Base-by-base conservation (phyloP, 129 eudicot species). In the Ambrosia artemisiifolia region DNA sequence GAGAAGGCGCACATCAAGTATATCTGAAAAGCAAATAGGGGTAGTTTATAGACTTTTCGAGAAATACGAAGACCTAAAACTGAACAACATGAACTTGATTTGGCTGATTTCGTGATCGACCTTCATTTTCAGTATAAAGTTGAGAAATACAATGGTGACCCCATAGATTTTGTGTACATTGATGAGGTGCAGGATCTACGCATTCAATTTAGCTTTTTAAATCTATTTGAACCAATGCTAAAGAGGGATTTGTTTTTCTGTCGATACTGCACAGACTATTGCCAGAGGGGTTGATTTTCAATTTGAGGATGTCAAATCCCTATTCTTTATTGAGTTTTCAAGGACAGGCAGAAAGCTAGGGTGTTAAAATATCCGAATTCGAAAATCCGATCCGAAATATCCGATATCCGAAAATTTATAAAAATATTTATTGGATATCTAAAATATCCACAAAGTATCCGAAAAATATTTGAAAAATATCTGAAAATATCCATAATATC, bases 251-350 rank as follows among this genome's bases (percentile, higher is more conserved):
- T 69, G 28, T 84, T 48, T 87, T 90, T 72, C 89, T 12, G 94
- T 91, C 5, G 96, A 90, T 63, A 90, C 94, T 0, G 95, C 96
- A 0, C 94, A 90, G 46, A 85, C 96, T 0, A 90, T 90, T 54
- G 89, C 89, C 7, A 77, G 86, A 51, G 91, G 96, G 30, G 75
- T 90, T 38, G 90, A 87, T 63, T 87, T 90, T 33, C 44, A 91
- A 35, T 90, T 90, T 79, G 82, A 90, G 54, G 96, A 87, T 40
- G 82, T 90, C 61, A 43, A 89, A 64, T 79, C 78, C 34, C 48
- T 90, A 35, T 90, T 87, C 70, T 90, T 81, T 70, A 83, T 53
- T 0, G 87, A 83, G 79, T 87, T 90, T 73, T 13, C 87, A 16
- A 48, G 44, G 13, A 35, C 38, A 11, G 4, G 24, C 2, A 71